Evolutionary conservation across 2,329 filamentous ascomycete genomes (phyloP).

Genomic region (Triangularia setosa): DNA sequence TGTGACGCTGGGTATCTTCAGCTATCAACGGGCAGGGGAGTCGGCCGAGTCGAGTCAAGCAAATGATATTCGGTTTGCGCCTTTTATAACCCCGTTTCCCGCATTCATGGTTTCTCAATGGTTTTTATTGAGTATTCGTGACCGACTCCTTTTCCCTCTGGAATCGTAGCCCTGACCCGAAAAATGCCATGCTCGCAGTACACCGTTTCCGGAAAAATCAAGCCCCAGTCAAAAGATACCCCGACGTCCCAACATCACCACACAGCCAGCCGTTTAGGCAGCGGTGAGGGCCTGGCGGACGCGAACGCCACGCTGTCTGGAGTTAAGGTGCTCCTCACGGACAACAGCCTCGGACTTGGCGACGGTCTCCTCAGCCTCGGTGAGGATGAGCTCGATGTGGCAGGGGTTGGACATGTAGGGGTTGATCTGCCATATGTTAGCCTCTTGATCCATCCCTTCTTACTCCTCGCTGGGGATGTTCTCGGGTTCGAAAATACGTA

Average conservation of each 20-base stretch:
- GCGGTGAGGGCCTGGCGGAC: constrained; percentile 61
- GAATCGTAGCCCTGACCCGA: constrained; percentile 36
- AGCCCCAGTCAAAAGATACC: constrained; percentile 38
- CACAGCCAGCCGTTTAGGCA: constrained; percentile 45
- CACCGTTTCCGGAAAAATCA: constrained; percentile 33
- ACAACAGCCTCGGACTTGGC: constrained; percentile 76
- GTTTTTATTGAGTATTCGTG: constrained; percentile 31
- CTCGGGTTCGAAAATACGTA: constrained; percentile 54
- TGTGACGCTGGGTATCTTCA: constrained; percentile 18
- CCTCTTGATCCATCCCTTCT: constrained; percentile 27
- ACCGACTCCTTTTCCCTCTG: constrained; percentile 29
- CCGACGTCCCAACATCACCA: constrained; percentile 30
- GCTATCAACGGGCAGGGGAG: constrained; percentile 15
- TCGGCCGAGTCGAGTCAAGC: constrained; percentile 20
- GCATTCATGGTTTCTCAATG: constrained; percentile 28
- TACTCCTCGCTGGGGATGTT: neutral
- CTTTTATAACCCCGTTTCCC: constrained; percentile 19
- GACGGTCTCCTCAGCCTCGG: constrained; percentile 93
- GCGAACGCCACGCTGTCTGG: constrained; percentile 82
- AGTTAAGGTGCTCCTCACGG: constrained; percentile 70
- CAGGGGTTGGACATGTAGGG: constrained; percentile 99
- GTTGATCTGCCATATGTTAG: constrained; percentile 72
- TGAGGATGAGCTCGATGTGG: constrained; percentile 99
- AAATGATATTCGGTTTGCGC: constrained; percentile 20
- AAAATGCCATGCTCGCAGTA: constrained; percentile 37